Evolutionary conservation across 805 yeast species (phyloP).

Genomic region (Clavispora santaluciae): DNA sequence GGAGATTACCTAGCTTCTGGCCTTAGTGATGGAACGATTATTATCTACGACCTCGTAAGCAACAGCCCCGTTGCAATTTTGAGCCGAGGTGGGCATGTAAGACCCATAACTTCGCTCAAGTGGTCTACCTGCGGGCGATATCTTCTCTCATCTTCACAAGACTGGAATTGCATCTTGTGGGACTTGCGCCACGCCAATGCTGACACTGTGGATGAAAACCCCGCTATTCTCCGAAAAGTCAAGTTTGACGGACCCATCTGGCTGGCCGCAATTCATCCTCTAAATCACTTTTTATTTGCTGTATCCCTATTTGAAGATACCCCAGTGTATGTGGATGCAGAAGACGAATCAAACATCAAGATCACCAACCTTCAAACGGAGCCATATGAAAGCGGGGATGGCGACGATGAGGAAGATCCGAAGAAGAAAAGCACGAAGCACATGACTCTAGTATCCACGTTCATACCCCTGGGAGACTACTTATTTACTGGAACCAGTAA

Average conservation of each 20-base stretch:
- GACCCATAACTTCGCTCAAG: constrained; percentile 65
- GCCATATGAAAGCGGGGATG: constrained; percentile 10
- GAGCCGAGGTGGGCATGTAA: constrained; percentile 52
- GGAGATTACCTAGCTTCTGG: constrained; percentile 59
- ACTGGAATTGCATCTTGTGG: constrained; percentile 82
- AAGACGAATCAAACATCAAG: constrained; percentile 13
- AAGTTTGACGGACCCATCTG: constrained; percentile 70
- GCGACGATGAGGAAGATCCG: constrained; percentile 12
- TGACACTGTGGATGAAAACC: constrained; percentile 10
- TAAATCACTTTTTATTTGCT: constrained; percentile 41
- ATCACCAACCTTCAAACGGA: constrained; percentile 17
- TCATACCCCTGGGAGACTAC: constrained; percentile 49
- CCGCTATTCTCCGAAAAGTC: constrained; percentile 37
- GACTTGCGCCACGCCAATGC: constrained; percentile 45
- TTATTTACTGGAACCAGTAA: constrained; percentile 74
- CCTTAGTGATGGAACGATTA: constrained; percentile 13
- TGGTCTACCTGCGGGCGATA: constrained; percentile 77
- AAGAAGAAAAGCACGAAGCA: constrained; percentile 26
- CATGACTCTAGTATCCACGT: constrained; percentile 47
- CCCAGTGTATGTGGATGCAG: constrained; percentile 48
- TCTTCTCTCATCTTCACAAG: constrained; percentile 67
- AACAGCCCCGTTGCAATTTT: constrained; percentile 48
- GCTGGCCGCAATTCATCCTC: constrained; percentile 58
- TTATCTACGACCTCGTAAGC: constrained; percentile 46
- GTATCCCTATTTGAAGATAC: constrained; percentile 64